Conservation (phyloP, 805 yeast genomes). For the Teunomyces aglyptinius region DNA sequence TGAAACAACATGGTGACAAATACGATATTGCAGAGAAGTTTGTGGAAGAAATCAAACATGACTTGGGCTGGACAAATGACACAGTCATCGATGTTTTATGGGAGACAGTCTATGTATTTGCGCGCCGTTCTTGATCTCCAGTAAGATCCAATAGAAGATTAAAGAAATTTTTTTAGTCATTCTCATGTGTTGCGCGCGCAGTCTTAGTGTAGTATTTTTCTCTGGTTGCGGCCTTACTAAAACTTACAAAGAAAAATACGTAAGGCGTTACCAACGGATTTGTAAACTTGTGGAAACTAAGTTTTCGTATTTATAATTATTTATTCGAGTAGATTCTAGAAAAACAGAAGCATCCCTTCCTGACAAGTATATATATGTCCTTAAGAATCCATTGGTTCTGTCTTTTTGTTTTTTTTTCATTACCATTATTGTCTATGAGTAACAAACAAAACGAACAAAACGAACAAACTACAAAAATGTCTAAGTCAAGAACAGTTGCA, state of each 20-base stretch:
- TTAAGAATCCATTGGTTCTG: background rate
- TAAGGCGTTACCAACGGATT: background rate
- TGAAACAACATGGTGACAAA: conserved; percentile 28
- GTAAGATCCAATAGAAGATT: background rate
- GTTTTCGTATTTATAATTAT: background rate
- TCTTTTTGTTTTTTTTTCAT: background rate
- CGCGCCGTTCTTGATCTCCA: conserved; percentile 22
- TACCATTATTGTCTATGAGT: background rate
- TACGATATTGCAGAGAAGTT: conserved; percentile 50
- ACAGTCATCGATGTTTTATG: conserved; percentile 46
- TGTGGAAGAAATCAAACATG: conserved; percentile 40
- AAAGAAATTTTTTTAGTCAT: background rate
- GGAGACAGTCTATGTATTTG: conserved; percentile 56
- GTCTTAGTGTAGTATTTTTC: background rate
- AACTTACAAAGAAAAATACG: background rate
- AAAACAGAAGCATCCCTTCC: background rate
- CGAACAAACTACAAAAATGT: conserved; percentile 5
- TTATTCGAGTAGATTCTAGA: background rate
- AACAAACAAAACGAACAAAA: background rate
- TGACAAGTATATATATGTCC: conserved; percentile 5
- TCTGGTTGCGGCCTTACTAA: background rate
- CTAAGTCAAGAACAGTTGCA: conserved; percentile 27
- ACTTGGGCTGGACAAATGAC: conserved; percentile 47
- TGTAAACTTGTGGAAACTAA: background rate
- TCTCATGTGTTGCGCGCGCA: background rate